Evolutionary conservation across 2,329 filamentous ascomycete species (phyloP).

Genomic region (Paecilomyces niveus): DNA sequence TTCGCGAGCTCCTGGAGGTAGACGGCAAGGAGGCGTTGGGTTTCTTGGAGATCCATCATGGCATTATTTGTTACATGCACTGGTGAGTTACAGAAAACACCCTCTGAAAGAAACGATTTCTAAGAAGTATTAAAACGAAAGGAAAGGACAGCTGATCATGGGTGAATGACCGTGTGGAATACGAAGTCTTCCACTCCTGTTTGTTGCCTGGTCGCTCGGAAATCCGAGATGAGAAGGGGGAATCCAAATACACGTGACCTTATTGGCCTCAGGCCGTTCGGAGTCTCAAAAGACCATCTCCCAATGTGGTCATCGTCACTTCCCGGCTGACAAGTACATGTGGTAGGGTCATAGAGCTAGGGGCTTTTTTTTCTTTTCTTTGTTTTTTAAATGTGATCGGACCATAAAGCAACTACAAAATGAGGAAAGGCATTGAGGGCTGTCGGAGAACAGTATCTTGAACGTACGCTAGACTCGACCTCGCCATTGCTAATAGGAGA

Average conservation of each 20-base stretch:
- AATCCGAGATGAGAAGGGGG: background rate
- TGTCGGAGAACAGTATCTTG: too few species aligned
- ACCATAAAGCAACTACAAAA: too few species aligned
- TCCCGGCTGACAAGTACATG: background rate
- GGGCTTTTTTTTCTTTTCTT: too few species aligned
- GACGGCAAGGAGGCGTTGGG: constrained; percentile 46
- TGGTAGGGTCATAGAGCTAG: too few species aligned
- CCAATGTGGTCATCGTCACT: background rate
- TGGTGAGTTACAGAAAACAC: constrained; percentile 4
- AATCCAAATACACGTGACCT: background rate
- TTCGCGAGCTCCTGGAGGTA: constrained; percentile 50
- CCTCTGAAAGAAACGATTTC: background rate
- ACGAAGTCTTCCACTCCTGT: background rate
- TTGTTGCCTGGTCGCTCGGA: background rate
- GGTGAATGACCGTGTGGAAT: background rate
- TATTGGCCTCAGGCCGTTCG: background rate
- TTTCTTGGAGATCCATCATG: constrained; percentile 52
- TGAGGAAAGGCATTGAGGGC: too few species aligned
- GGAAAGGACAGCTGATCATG: constrained; percentile 1
- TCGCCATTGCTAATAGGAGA: background rate
- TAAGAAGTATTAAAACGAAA: background rate
- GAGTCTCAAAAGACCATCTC: background rate
- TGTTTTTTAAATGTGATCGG: too few species aligned
- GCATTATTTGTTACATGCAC: constrained; percentile 7
- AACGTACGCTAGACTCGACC: too few species aligned